Evolutionary conservation across 345 rosid species (phyloP).

Genomic region (Rhodomyrtus tomentosa): DNA sequence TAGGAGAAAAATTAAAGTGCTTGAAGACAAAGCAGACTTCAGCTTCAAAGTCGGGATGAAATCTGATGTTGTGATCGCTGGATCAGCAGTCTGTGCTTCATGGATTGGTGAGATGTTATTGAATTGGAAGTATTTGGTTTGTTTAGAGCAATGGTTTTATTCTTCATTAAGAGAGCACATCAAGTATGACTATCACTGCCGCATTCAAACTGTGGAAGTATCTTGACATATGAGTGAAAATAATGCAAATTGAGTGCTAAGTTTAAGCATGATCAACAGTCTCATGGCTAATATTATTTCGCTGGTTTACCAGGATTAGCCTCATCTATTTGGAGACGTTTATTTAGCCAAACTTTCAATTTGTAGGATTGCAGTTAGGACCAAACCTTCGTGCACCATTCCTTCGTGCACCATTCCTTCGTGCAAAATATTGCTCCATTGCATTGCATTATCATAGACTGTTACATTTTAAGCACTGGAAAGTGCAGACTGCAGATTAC

Average conservation of each 20-base stretch:
- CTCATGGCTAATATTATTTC: not conserved
- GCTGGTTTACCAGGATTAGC: not conserved
- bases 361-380: not conserved
- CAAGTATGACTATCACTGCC: not conserved
- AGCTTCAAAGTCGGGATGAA: slow-evolving; percentile 96
- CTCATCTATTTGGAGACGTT: not conserved
- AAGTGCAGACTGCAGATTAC: not conserved
- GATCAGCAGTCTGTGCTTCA: slow-evolving; percentile 93
- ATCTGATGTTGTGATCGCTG: slow-evolving; percentile 91
- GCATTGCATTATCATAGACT: not conserved
- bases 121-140: not conserved
- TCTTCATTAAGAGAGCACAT: not conserved
- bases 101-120: slow-evolving; percentile 65
- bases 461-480: not conserved
- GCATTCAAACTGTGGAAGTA: not conserved
- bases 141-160: not conserved
- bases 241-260: not conserved
- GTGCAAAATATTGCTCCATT: not conserved
- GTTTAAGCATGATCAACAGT: not conserved
- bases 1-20: slow-evolving; percentile 82
- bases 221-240: not conserved
- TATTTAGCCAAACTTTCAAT: not conserved
- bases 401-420: not conserved
- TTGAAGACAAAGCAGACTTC: slow-evolving; percentile 81
- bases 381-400: not conserved